phyloP scores from a whole-genome alignment of 192 early-diverging fungal genomes.

The Linderina pennispora region DNA sequence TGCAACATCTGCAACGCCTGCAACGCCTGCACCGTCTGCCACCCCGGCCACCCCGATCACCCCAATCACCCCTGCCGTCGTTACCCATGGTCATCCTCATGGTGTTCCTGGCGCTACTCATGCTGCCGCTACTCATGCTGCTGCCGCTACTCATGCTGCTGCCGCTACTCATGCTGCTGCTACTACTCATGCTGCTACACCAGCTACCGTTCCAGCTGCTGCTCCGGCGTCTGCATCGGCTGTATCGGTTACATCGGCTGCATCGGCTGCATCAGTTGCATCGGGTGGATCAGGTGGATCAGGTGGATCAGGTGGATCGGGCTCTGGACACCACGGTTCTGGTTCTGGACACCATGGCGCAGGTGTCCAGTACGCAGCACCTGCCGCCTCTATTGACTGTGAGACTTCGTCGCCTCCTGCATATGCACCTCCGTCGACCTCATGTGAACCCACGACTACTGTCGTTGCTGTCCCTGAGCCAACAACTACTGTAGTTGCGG shows the following conservation, averaged over 20 bases:
- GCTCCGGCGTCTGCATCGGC: conserved; percentile 1
- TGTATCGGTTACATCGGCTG: not conserved
- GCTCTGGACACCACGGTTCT: conserved; percentile 9
- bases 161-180: not conserved
- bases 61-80: too few species aligned
- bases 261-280: not conserved
- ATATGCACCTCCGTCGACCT: conserved; percentile 1
- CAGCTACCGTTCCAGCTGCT: not conserved
- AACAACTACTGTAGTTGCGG: too few species aligned
- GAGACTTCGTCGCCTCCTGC: too few species aligned
- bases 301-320: not conserved
- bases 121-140: not conserved
- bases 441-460: conserved; percentile 7
- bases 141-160: not conserved
- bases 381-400: too few species aligned
- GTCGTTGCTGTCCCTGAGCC: conserved; percentile 5
- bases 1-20: too few species aligned
- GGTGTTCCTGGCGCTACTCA: not conserved
- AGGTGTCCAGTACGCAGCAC: too few species aligned
- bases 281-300: not conserved
- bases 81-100: too few species aligned
- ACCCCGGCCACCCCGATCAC: not conserved
- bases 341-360: not conserved
- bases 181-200: not conserved
- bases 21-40: not conserved